phyloP scores from a whole-genome alignment of 2,329 filamentous ascomycete species.

The Beauveria caledonica region DNA sequence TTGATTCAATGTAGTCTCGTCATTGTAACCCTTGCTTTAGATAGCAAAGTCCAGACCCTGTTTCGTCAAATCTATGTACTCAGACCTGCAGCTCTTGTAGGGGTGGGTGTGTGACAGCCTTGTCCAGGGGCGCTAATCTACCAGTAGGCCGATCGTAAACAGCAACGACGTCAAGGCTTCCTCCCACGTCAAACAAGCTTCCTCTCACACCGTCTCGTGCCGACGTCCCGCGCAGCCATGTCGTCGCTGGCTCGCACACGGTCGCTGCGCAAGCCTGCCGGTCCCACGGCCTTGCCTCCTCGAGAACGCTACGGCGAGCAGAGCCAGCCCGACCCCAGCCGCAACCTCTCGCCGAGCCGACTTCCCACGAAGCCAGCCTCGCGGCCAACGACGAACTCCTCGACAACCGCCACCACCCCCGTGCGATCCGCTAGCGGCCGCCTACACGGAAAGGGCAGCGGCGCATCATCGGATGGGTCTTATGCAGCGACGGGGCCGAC shows the following conservation, averaged over 20 bases:
- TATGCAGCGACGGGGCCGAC: neutral
- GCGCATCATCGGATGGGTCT: neutral
- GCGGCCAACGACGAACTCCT: constrained; percentile 18
- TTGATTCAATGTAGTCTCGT: too few relatives aligned
- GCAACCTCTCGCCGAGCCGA: constrained; percentile 40
- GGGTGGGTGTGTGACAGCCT: neutral
- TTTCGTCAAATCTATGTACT: neutral
- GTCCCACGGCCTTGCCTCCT: constrained; percentile 13
- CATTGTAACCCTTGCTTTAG: too few relatives aligned
- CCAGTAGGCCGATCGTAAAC: neutral
- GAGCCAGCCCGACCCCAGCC: constrained; percentile 16
- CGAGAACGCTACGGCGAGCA: neutral
- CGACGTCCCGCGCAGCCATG: constrained; percentile 22
- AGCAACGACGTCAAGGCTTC: neutral
- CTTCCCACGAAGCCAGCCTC: constrained; percentile 37
- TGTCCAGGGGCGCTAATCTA: neutral
- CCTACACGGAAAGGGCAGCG: neutral
- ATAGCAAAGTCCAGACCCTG: too few relatives aligned
- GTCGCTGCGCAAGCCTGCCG: constrained; percentile 37
- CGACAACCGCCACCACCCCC: constrained; percentile 24
- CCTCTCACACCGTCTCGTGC: neutral
- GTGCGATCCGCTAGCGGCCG: constrained; percentile 11
- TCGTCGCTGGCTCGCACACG: constrained; percentile 38
- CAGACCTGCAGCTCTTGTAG: neutral
- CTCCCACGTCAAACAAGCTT: neutral